A percentile compares a stretch with the other conserved stretches of the same genome.
phyloP scores from a whole-genome alignment of 306 rosid genomes.

The Neltuma alba region DNA sequence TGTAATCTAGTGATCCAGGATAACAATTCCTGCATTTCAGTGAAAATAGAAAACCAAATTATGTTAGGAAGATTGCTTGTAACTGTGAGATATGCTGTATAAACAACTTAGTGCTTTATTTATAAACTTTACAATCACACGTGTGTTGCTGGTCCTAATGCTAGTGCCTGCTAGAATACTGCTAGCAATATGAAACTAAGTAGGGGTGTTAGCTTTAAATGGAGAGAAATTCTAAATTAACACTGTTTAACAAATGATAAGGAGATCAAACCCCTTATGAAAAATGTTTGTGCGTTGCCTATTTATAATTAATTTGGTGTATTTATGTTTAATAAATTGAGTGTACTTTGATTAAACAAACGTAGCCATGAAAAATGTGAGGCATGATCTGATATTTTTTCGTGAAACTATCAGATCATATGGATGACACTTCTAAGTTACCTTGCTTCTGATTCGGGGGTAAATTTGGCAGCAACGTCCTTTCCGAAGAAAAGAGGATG shows the following conservation, averaged over 20 bases:
- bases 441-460: constrained; percentile 88
- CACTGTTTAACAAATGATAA: not conserved
- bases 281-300: not conserved
- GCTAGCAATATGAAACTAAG: not conserved
- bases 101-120: not conserved
- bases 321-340: not conserved
- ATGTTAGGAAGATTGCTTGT: not conserved
- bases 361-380: not conserved
- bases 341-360: not conserved
- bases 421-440: constrained; percentile 30
- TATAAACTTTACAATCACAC: not conserved
- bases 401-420: not conserved
- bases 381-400: constrained; percentile 7
- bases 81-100: not conserved
- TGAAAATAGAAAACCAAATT: not conserved
- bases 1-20: constrained; percentile 62
- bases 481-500: too few relatives aligned
- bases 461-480: constrained; percentile 62
- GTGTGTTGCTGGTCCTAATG: not conserved
- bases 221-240: not conserved
- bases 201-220: not conserved
- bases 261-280: not conserved
- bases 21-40: constrained; percentile 52
- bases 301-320: not conserved
- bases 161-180: not conserved